Percentiles rank a stretch among this genome's conserved stretches.
phyloP scores from a whole-genome alignment of 208 protist genomes.

The Leptomonas pyrrhocoris region DNA sequence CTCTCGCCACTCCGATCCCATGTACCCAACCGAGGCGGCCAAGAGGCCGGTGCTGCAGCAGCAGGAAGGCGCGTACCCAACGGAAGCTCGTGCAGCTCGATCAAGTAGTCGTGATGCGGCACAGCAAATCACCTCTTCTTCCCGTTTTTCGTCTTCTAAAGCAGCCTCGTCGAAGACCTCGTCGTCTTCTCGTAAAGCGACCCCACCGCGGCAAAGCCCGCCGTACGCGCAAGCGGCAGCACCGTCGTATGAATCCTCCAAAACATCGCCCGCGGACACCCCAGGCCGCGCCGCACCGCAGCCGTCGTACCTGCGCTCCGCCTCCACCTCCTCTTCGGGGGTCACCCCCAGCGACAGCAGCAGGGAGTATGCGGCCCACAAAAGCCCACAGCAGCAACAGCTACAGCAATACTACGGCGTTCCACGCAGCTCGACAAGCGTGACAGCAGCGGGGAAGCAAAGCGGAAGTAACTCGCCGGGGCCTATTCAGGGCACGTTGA shows the following conservation, averaged over 20 bases:
- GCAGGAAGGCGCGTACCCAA: background rate
- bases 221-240: background rate
- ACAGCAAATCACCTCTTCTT: background rate
- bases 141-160: background rate
- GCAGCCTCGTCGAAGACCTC: background rate
- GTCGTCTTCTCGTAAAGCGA: background rate
- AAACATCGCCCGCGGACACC: background rate
- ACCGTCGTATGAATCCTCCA: constrained; percentile 3
- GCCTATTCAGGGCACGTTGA: background rate
- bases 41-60: background rate
- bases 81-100: background rate
- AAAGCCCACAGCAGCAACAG: background rate
- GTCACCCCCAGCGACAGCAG: background rate
- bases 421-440: background rate
- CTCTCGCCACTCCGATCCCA: constrained; percentile 17
- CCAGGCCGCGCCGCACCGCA: background rate
- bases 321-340: background rate
- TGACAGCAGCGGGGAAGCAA: background rate
- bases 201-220: background rate
- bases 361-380: background rate
- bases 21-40: constrained; percentile 5
- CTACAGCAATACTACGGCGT: background rate
- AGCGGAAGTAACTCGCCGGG: constrained; percentile 5
- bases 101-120: background rate
- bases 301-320: background rate